These are phyloP conservation scores for Nyssa sinensis DNA, from an alignment of 148 eudicot species.

Conservation along the genomic window DNA sequence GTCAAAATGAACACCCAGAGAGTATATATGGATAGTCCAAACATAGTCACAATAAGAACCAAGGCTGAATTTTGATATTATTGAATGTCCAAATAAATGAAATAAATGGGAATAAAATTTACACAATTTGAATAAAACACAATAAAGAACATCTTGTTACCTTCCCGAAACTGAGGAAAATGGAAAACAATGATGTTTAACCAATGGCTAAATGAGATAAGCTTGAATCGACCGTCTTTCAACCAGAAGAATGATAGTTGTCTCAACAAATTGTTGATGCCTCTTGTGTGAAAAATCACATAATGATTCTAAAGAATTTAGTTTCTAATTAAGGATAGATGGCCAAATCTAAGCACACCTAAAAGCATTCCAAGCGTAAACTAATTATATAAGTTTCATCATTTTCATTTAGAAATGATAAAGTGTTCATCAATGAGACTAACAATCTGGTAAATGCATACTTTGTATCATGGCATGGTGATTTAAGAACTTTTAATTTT, in stretches of 20 bases:
- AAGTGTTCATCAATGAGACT: too few species aligned
- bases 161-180: background rate
- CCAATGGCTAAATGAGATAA: too few species aligned
- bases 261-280: background rate
- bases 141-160: background rate
- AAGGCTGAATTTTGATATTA: background rate
- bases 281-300: background rate
- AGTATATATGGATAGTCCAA: background rate
- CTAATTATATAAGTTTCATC: too few species aligned
- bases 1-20: background rate
- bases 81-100: background rate
- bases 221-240: too few species aligned
- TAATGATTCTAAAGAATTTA: background rate
- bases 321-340: background rate
- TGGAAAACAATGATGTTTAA: background rate
- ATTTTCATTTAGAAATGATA: too few species aligned
- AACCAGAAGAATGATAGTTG: background rate
- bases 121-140: background rate
- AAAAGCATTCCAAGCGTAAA: too few species aligned
- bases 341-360: background rate
- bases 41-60: background rate
- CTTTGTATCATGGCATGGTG: too few species aligned
- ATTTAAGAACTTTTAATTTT: too few species aligned
- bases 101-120: background rate
- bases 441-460: too few species aligned